Evolutionary conservation across 164 flowering plant species (phyloP).

Genomic region (Euptelea pleiosperma): DNA sequence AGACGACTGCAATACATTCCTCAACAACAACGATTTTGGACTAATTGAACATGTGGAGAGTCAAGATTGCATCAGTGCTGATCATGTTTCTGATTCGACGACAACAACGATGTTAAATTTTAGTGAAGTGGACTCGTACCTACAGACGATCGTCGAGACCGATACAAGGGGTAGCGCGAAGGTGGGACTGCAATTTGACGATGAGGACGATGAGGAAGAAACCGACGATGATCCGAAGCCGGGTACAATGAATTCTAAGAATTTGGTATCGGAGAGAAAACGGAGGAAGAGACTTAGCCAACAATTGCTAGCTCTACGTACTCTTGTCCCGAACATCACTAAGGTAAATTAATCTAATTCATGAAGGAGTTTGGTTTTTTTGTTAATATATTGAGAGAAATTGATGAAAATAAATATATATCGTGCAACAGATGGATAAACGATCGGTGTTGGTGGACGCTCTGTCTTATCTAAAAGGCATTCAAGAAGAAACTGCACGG

Average conservation of each 20-base stretch:
- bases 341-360: slow-evolving; percentile 14
- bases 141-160: no score
- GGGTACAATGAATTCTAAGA: slow-evolving; percentile 10
- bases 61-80: no score
- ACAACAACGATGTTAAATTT: no score
- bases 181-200: no score
- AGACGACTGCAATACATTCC: no score
- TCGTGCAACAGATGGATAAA: slow-evolving; percentile 31
- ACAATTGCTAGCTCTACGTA: slow-evolving; percentile 23
- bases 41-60: no score
- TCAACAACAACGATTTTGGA: no score
- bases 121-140: no score
- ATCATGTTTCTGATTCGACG: no score
- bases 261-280: slow-evolving; percentile 25
- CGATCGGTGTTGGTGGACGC: slow-evolving; percentile 28
- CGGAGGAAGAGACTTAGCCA: slow-evolving; percentile 27
- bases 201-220: slow-evolving; percentile 3
- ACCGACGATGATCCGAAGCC: background rate
- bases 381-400: background rate
- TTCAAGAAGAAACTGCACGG: slow-evolving; percentile 22
- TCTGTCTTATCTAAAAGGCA: slow-evolving; percentile 17
- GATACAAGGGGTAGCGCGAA: slow-evolving; percentile 8
- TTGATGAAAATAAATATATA: no score
- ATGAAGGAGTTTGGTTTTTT: no score
- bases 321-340: slow-evolving; percentile 31